phyloP scores from a whole-genome alignment of 2,329 filamentous ascomycete species.

The Colletotrichum limetticola region DNA sequence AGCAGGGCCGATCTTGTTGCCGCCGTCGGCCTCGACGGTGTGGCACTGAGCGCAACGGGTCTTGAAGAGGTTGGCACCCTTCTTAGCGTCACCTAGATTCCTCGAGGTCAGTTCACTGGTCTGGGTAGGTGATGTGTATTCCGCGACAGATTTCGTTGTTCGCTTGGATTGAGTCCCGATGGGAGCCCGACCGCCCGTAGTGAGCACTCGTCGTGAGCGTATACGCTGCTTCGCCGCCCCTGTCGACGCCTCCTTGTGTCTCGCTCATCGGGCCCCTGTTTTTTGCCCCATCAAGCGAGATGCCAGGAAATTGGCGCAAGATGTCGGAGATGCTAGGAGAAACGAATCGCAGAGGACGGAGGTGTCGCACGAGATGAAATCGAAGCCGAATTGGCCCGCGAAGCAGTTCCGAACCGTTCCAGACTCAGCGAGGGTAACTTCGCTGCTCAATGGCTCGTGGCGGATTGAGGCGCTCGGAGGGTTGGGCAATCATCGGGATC shows the following conservation, averaged over 20 bases:
- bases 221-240: neutral
- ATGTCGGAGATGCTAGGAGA: neutral
- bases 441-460: constrained; percentile 29
- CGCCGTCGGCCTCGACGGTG: constrained; percentile 88
- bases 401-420: neutral
- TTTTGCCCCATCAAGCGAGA: constrained; percentile 12
- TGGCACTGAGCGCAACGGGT: constrained; percentile 99
- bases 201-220: neutral
- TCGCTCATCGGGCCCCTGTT: constrained; percentile 5
- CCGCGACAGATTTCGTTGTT: constrained; percentile 5
- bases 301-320: constrained; percentile 48
- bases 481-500: constrained; percentile 2
- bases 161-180: neutral
- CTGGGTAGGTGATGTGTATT: neutral
- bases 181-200: neutral
- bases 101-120: constrained; percentile 25
- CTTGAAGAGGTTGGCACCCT: constrained; percentile 99
- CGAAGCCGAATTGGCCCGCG: neutral
- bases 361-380: neutral
- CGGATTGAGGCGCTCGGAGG: neutral
- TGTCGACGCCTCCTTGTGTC: constrained; percentile 3
- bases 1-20: constrained; percentile 98
- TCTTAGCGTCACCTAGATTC: constrained; percentile 83
- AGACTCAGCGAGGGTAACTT: neutral
- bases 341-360: neutral